A percentile compares a stretch with the other conserved stretches of the same genome.
Evolutionary conservation across 1,284 basidiomycete species (phyloP).

Genomic region (Moesziomyces globuligerus): DNA sequence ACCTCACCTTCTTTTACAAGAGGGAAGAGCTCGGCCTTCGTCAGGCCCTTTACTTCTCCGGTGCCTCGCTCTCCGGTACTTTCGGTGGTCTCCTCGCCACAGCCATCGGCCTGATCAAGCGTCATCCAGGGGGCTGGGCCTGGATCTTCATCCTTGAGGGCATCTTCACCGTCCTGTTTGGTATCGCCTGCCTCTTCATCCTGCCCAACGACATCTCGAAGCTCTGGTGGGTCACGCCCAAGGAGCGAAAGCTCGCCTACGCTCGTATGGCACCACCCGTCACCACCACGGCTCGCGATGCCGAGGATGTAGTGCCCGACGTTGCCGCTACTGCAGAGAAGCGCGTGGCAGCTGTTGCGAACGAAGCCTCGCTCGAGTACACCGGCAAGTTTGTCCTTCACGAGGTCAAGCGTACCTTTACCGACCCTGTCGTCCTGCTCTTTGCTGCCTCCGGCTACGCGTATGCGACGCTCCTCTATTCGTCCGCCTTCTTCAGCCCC

Average conservation of each 20-base stretch:
- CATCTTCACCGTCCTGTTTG: constrained; percentile 56
- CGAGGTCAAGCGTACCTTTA: constrained; percentile 50
- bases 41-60: constrained; percentile 62
- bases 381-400: constrained; percentile 38
- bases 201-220: constrained; percentile 53
- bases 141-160: constrained; percentile 64
- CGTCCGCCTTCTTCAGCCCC: constrained; percentile 57
- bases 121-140: constrained; percentile 45
- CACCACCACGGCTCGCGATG: background rate
- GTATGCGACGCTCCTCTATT: constrained; percentile 51
- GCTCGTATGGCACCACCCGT: constrained; percentile 43
- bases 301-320: constrained; percentile 13
- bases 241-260: constrained; percentile 48
- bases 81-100: constrained; percentile 61
- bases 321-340: constrained; percentile 14
- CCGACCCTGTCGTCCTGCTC: constrained; percentile 46
- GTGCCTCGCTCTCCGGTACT: constrained; percentile 55
- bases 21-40: constrained; percentile 58
- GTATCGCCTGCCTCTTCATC: constrained; percentile 42
- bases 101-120: constrained; percentile 55
- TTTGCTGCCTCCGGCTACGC: constrained; percentile 51
- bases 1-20: constrained; percentile 62
- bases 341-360: constrained; percentile 20
- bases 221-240: constrained; percentile 49
- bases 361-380: constrained; percentile 21